Evolutionary conservation across 805 yeast species (phyloP).

Genomic region (Lachancea kluyveri): DNA sequence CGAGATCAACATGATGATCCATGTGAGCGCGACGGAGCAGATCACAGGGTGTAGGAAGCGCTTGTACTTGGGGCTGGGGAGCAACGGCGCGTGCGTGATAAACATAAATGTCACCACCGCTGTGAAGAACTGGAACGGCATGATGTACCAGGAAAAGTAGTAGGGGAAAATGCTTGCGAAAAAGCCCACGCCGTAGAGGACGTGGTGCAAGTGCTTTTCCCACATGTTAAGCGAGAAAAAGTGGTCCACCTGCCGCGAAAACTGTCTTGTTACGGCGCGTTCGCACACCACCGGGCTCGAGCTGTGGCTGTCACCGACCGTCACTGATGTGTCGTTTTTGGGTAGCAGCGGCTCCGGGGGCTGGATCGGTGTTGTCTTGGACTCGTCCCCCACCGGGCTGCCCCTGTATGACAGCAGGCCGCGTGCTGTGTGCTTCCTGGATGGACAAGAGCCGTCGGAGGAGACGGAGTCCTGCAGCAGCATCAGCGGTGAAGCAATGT

Average conservation of each 20-base stretch:
- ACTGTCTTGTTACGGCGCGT: constrained; percentile 18
- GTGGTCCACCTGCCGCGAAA: constrained; percentile 12
- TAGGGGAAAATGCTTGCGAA: constrained; percentile 18
- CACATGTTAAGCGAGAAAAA: constrained; percentile 15
- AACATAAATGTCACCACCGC: constrained; percentile 51
- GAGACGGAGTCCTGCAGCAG: no score
- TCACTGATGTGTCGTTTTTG: no score
- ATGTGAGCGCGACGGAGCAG: constrained; percentile 56
- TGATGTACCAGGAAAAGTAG: constrained; percentile 37
- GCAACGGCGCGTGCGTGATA: constrained; percentile 38
- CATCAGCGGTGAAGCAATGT: no score
- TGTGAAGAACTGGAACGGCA: constrained; percentile 57
- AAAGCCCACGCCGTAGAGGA: constrained; percentile 15
- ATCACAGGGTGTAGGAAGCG: constrained; percentile 66
- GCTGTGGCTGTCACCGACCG: neutral
- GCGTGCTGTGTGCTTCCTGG: no score
- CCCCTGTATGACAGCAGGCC: no score
- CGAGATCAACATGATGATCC: constrained; percentile 56
- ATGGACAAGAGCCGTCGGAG: no score
- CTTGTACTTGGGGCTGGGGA: constrained; percentile 37
- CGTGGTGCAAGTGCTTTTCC: constrained; percentile 18
- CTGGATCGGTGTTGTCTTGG: no score
- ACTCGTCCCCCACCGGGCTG: no score
- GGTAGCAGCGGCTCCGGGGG: no score
- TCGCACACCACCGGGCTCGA: constrained; percentile 11